Evolutionary conservation across 805 yeast genomes (phyloP).

Genomic region (Ogataea salicorniae): DNA sequence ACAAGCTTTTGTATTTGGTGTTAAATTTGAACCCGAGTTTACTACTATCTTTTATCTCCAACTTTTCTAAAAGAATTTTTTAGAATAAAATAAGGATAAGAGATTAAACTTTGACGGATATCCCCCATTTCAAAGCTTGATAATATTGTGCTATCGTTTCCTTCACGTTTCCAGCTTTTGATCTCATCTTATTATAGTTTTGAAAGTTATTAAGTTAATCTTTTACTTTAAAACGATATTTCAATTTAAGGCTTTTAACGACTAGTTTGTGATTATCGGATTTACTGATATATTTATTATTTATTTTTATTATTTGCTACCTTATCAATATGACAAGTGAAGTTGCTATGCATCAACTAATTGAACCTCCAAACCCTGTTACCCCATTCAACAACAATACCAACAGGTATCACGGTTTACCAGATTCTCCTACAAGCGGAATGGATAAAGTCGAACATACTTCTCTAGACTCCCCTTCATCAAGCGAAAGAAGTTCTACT

Average conservation of each 20-base stretch:
- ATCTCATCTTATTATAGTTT: conserved; percentile 3
- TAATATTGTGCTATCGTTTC: conserved; percentile 17
- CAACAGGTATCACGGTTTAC: background rate
- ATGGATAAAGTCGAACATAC: conserved; percentile 9
- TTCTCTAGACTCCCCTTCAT: conserved; percentile 26
- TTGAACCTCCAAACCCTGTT: conserved; percentile 5
- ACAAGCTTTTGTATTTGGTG: conserved; percentile 24
- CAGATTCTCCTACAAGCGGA: conserved; percentile 4
- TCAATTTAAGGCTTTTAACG: conserved; percentile 17
- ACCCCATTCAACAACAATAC: background rate
- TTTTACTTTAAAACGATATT: background rate
- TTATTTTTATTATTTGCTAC: background rate
- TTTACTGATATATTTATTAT: conserved; percentile 5
- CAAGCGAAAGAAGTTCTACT: conserved; percentile 33
- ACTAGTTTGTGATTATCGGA: conserved; percentile 21
- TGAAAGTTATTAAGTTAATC: conserved; percentile 12
- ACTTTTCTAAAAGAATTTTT: background rate
- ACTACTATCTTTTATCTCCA: background rate
- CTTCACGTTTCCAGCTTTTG: conserved; percentile 19
- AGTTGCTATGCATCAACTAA: conserved; percentile 6
- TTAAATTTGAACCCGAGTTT: conserved; percentile 27
- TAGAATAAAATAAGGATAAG: background rate
- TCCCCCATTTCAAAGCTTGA: conserved; percentile 30
- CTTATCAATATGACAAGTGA: conserved; percentile 4
- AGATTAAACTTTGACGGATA: conserved; percentile 31